Evolutionary conservation across 2,329 filamentous ascomycete species (phyloP), one percentile per base, ranked within the genome.

Genomic region (Sporothrix brasiliensis): DNA sequence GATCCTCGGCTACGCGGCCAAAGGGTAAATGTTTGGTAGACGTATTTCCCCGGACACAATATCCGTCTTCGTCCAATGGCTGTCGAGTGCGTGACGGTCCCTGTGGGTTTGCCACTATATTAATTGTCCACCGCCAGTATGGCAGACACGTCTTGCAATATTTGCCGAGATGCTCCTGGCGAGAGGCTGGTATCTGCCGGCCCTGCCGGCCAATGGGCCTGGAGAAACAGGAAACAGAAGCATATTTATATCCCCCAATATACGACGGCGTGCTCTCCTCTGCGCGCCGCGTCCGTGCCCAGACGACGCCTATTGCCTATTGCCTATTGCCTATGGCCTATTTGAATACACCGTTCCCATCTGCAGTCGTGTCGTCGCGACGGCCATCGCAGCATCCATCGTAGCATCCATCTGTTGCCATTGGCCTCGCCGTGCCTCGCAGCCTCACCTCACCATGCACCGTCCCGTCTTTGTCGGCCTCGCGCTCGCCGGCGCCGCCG

Each of bases 311-410:
- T 61, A 61, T 44, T 41, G 24, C 24, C 24, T 61, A 61, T 44
- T 41, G 24, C 24, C 24, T 1, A 24, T 24, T 1, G 24, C 24
- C 24, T 24, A 24, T 24, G 24, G n/a, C 19, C 34, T 61, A 61
- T 44, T 41, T 61, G 56, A 61, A 44, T 30, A 41, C 56, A 61
- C 34, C 56, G 34, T 61, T 61, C n/a, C 56, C 56, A 24, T 60
- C 30, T 21, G 24, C 27, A 30, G 27, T 30, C 27, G 27, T 30
- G 27, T 30, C 3, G 27, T 56, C 11, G 53, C 4, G 34, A 34
- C 34, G 34, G 4, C 34, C 34, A 34, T 34, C 44, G 44, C 19
- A 47, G 44, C 44, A 7, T 24, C 24, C 24, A 24, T 24, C 24
- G 24, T 24, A 24, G 24, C 24, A 34, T 34, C 27, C 44, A 47